Percentiles rank a stretch among this genome's conserved stretches.
Evolutionary conservation across 2,329 filamentous ascomycete species (phyloP).

Genomic region (Ophiostoma pallidulum): DNA sequence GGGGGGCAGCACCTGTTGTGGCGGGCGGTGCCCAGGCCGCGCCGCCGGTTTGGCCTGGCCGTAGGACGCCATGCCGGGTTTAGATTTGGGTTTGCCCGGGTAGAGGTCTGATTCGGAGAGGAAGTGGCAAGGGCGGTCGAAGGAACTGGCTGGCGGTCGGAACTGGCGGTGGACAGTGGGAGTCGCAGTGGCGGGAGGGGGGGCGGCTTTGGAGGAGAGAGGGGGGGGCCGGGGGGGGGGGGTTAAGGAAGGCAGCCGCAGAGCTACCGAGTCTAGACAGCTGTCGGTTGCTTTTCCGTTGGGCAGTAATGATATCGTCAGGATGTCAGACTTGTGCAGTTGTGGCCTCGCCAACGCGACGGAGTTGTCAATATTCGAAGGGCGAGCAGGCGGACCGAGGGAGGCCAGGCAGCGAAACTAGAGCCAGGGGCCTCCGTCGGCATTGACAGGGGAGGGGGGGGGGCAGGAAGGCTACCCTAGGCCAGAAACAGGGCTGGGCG

Average conservation of each 20-base stretch:
- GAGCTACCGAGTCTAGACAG: too few relatives aligned
- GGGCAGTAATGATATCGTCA: too few relatives aligned
- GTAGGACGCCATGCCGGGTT: constrained; percentile 7
- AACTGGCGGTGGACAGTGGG: too few relatives aligned
- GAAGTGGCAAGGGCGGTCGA: neutral
- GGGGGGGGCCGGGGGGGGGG: neutral
- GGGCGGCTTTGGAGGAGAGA: neutral
- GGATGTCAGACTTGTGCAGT: too few relatives aligned
- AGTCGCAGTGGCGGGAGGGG: too few relatives aligned
- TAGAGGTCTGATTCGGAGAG: neutral
- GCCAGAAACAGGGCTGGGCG: neutral
- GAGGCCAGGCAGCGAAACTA: constrained; percentile 1
- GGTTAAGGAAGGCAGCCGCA: too few relatives aligned
- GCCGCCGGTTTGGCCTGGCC: constrained; percentile 7
- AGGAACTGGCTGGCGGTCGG: too few relatives aligned
- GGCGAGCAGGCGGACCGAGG: neutral
- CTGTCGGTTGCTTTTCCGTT: too few relatives aligned
- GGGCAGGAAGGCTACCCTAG: neutral
- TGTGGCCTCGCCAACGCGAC: neutral
- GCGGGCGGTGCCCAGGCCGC: neutral
- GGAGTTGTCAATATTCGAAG: neutral
- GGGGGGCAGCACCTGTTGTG: neutral
- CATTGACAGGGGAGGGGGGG: neutral
- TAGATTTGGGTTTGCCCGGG: too few relatives aligned
- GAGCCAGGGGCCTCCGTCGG: neutral